Evolutionary conservation across 805 yeast species (phyloP).

Genomic region (Maudiozyma saulgeensis): DNA sequence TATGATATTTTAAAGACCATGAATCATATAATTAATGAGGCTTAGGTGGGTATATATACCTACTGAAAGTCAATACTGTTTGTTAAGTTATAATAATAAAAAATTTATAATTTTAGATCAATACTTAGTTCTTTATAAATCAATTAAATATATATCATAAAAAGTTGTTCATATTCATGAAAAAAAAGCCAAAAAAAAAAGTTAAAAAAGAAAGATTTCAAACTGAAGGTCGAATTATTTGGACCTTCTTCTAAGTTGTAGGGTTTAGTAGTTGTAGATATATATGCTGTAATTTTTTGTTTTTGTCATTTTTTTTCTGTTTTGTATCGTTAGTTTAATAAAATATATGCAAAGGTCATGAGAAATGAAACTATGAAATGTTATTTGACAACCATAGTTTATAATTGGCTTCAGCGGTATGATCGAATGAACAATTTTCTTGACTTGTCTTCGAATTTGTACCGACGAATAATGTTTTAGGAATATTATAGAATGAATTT

Average conservation of each 20-base stretch:
- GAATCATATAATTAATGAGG: too few species aligned
- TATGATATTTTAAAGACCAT: too few species aligned
- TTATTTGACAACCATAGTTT: slow-evolving; percentile 23
- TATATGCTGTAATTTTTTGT: neutral
- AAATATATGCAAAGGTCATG: neutral
- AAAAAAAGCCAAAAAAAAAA: neutral
- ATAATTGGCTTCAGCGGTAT: slow-evolving; percentile 25
- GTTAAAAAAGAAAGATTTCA: too few species aligned
- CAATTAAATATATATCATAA: neutral
- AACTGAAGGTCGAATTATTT: neutral
- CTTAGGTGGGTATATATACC: too few species aligned
- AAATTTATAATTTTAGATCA: neutral
- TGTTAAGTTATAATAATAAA: neutral
- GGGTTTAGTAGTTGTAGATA: neutral
- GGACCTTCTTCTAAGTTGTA: neutral
- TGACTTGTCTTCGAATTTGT: neutral
- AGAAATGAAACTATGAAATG: neutral
- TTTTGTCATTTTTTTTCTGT: neutral
- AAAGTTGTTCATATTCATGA: neutral
- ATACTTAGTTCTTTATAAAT: neutral
- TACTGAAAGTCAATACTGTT: neutral
- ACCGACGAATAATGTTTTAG: neutral
- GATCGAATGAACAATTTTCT: slow-evolving; percentile 10
- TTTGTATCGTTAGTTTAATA: neutral
- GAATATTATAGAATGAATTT: slow-evolving; percentile 1